These are phyloP conservation scores for Haplosporangium gracile DNA, from an alignment of 192 early-diverging fungal species.

Conservation along the genomic window DNA sequence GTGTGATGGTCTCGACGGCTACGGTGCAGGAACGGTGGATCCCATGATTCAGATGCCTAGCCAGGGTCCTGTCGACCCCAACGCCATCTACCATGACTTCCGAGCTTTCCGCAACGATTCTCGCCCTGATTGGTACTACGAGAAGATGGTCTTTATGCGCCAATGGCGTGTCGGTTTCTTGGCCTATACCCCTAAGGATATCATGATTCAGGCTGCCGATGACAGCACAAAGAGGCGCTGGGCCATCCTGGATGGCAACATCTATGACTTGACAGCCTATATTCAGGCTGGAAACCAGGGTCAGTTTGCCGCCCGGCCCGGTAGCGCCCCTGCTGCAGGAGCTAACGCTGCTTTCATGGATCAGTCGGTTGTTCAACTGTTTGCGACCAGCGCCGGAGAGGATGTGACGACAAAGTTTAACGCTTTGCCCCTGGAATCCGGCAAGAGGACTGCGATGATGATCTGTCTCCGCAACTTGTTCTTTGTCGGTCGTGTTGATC, in stretches of 20 bases:
- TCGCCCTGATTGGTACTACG: constrained; percentile 78
- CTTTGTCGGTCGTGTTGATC: constrained; percentile 89
- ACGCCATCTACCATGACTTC: constrained; percentile 79
- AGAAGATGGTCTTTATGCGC: constrained; percentile 70
- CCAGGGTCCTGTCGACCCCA: constrained; percentile 66
- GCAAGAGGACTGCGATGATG: constrained; percentile 62
- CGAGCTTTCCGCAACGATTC: constrained; percentile 71
- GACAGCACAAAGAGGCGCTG: constrained; percentile 67
- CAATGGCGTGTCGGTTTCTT: constrained; percentile 76
- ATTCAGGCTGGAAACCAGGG: constrained; percentile 65
- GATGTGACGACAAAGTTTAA: constrained; percentile 77
- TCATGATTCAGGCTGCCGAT: constrained; percentile 68
- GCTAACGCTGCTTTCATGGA: constrained; percentile 72
- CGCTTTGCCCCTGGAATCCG: constrained; percentile 61
- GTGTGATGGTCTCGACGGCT: constrained; percentile 69
- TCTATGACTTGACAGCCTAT: constrained; percentile 82
- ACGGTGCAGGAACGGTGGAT: constrained; percentile 57
- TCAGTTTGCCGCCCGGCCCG: constrained; percentile 50
- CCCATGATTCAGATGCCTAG: constrained; percentile 60
- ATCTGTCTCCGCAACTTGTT: constrained; percentile 89
- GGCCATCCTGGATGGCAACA: constrained; percentile 76
- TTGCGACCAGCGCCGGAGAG: constrained; percentile 70
- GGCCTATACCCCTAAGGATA: constrained; percentile 69
- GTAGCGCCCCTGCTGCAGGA: constrained; percentile 54
- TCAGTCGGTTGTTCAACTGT: constrained; percentile 69